These are phyloP conservation scores for Stagonosporopsis rhizophila DNA, from an alignment of 2,329 filamentous ascomycete genomes.

Conservation along the genomic window DNA sequence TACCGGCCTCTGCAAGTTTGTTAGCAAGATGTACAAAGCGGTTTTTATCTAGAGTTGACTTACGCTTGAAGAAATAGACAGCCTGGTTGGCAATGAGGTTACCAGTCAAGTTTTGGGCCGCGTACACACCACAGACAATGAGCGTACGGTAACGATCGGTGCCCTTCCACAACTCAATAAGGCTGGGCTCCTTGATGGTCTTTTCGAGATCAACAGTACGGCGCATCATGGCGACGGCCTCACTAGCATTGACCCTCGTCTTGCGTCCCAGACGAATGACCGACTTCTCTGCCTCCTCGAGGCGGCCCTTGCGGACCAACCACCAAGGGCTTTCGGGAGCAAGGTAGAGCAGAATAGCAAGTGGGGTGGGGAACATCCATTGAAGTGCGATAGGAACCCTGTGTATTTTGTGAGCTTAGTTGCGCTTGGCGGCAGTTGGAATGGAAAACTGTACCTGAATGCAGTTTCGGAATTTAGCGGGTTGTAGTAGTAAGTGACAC, in stretches of 20 bases:
- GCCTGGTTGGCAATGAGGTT: conserved; percentile 70
- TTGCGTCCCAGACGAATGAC: conserved; percentile 60
- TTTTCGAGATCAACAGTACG: conserved; percentile 64
- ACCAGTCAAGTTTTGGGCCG: conserved; percentile 67
- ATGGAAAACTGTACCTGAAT: conserved; percentile 27
- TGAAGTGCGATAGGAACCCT: conserved; percentile 48
- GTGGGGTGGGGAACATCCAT: conserved; percentile 56
- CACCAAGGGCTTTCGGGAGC: conserved; percentile 63
- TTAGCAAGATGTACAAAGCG: conserved; percentile 12
- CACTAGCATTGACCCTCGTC: conserved; percentile 49
- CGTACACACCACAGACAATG: conserved; percentile 65
- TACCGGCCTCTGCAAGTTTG: conserved; percentile 64
- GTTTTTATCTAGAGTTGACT: conserved; percentile 42
- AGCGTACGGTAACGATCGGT: conserved; percentile 62
- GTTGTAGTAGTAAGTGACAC: conserved; percentile 63
- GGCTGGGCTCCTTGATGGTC: conserved; percentile 55
- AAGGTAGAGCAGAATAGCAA: conserved; percentile 54
- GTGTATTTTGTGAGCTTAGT: conserved; percentile 16
- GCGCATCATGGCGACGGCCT: conserved; percentile 66
- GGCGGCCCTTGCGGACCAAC: conserved; percentile 54
- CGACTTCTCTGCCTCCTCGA: conserved; percentile 54
- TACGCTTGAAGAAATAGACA: conserved; percentile 66
- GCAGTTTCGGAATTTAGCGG: conserved; percentile 9
- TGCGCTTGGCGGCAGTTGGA: neutral
- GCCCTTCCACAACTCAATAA: conserved; percentile 62